Percentiles rank a stretch among this genome's conserved stretches.
Conservation (phyloP, 2,329 filamentous ascomycete species). For the Gremmenia infestans region DNA sequence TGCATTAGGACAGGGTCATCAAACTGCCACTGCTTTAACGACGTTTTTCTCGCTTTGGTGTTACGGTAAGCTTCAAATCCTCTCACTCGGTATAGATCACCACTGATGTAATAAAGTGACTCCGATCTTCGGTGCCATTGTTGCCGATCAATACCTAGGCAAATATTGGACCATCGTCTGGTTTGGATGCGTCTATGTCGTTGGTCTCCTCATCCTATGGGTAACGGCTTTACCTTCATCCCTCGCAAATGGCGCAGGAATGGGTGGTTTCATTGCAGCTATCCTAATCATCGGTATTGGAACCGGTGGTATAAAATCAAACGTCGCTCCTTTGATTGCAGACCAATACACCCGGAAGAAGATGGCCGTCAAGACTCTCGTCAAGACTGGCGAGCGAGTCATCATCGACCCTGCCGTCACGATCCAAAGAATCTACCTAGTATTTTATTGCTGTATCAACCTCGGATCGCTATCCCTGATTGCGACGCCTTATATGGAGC, state of each 20-base stretch:
- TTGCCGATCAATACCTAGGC: conserved; percentile 52
- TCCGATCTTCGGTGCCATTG: conserved; percentile 39
- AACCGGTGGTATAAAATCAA: conserved; percentile 57
- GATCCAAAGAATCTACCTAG: conserved; percentile 38
- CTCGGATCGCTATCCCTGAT: conserved; percentile 50
- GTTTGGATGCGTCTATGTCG: conserved; percentile 40
- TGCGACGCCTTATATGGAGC: conserved; percentile 38
- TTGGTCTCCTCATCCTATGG: conserved; percentile 51
- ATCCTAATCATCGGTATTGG: conserved; percentile 43
- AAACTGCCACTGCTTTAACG: conserved; percentile 49
- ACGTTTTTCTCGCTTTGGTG: conserved; percentile 50
- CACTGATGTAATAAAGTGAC: conserved; percentile 7
- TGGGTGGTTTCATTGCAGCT: conserved; percentile 48
- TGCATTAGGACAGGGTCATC: conserved; percentile 51
- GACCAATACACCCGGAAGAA: conserved; percentile 47
- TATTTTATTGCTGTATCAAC: conserved; percentile 67
- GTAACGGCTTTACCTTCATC: conserved; percentile 47
- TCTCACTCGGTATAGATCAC: neutral
- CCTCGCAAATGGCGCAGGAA: conserved; percentile 36
- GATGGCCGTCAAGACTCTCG: conserved; percentile 39
- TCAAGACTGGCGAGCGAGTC: conserved; percentile 50
- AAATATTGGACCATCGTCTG: conserved; percentile 58
- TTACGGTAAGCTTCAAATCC: conserved; percentile 35
- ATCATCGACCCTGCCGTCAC: conserved; percentile 57
- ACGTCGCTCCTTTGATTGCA: conserved; percentile 58